phyloP scores from a whole-genome alignment of 1,139 yeast genomes.

The Hyphopichia khmerensis region DNA sequence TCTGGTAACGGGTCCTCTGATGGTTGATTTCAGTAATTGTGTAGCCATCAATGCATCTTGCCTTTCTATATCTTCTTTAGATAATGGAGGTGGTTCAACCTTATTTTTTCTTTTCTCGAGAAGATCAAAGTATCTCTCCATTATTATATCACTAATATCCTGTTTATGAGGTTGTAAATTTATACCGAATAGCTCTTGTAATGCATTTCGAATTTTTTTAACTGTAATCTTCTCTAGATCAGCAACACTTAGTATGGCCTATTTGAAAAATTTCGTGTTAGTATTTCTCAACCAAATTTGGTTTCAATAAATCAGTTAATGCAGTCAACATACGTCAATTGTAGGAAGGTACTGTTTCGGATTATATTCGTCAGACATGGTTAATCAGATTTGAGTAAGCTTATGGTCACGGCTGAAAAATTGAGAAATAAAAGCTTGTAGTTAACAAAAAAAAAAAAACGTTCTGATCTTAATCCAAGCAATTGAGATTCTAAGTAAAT shows the following conservation, averaged over 20 bases:
- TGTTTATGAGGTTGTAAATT: slow-evolving; percentile 54
- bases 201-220: slow-evolving; percentile 65
- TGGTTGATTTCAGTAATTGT: slow-evolving; percentile 38
- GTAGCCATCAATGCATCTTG: slow-evolving; percentile 50
- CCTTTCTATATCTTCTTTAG: slow-evolving; percentile 31
- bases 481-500: too few relatives aligned
- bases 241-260: slow-evolving; percentile 76
- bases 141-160: slow-evolving; percentile 58
- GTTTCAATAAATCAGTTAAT: too few relatives aligned
- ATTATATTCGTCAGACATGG: slow-evolving; percentile 14
- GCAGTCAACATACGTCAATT: slow-evolving; percentile 56
- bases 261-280: not conserved
- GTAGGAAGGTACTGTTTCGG: slow-evolving; percentile 54
- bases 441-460: not conserved
- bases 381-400: too few relatives aligned
- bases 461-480: too few relatives aligned
- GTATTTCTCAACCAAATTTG: too few relatives aligned
- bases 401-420: too few relatives aligned
- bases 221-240: slow-evolving; percentile 72
- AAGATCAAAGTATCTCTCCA: slow-evolving; percentile 56
- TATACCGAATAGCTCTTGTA: slow-evolving; percentile 63
- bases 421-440: too few relatives aligned
- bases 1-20: slow-evolving; percentile 19
- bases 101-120: slow-evolving; percentile 37
- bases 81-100: slow-evolving; percentile 22